Evolutionary conservation across 345 rosid species (phyloP).

Genomic region (Trapa incisa): DNA sequence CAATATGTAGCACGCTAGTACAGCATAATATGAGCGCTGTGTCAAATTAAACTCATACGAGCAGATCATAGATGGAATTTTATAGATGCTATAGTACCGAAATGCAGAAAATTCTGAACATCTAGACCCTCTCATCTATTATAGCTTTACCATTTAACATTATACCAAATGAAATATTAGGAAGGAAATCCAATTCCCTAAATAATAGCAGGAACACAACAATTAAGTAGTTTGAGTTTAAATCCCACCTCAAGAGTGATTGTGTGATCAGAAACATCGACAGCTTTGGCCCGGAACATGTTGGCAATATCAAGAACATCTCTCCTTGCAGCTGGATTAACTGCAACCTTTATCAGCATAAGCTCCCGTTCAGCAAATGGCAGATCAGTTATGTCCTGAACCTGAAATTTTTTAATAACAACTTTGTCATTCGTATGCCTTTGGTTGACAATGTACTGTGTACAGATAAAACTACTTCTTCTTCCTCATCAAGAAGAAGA

Average conservation of each 20-base stretch:
- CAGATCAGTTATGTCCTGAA: slow-evolving; percentile 11
- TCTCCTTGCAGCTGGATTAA: slow-evolving; percentile 15
- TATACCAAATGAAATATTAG: background rate
- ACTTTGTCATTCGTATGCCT: background rate
- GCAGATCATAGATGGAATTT: background rate
- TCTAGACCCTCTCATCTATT: background rate
- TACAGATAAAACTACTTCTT: background rate
- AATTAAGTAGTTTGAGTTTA: background rate
- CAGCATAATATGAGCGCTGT: background rate
- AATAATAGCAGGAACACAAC: background rate
- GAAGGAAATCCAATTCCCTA: background rate
- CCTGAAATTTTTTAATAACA: slow-evolving; percentile 5
- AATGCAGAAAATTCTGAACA: background rate
- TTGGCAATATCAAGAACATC: slow-evolving; percentile 21
- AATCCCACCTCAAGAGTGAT: slow-evolving; percentile 17
- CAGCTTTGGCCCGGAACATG: slow-evolving; percentile 18
- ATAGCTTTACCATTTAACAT: background rate
- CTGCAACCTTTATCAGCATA: slow-evolving; percentile 19
- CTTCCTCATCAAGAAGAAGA: background rate
- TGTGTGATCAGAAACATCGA: slow-evolving; percentile 21
- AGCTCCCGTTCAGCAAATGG: slow-evolving; percentile 22
- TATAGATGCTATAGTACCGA: background rate
- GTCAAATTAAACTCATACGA: background rate
- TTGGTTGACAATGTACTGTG: background rate
- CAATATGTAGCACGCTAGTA: background rate